phyloP scores from a whole-genome alignment of 805 yeast species.

The Diddensiella transvaalensis region DNA sequence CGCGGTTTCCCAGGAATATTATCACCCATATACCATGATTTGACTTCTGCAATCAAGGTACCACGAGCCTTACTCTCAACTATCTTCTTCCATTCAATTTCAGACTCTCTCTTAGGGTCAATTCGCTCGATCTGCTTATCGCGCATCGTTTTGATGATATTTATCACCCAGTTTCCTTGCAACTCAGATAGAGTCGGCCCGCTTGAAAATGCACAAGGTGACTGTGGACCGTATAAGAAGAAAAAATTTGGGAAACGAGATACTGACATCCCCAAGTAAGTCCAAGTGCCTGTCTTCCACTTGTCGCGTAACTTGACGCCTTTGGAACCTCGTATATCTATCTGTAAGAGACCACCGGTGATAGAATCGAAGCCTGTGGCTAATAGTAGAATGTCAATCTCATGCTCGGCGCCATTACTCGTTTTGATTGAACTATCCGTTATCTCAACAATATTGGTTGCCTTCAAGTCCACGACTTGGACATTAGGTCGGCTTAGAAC shows the following conservation, averaged over 20 bases:
- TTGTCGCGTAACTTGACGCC: constrained; percentile 18
- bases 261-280: constrained; percentile 29
- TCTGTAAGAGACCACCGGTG: constrained; percentile 4
- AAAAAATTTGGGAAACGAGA: constrained; percentile 33
- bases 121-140: constrained; percentile 15
- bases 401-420: background rate
- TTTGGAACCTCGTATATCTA: constrained; percentile 2
- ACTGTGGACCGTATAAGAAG: constrained; percentile 34
- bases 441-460: constrained; percentile 21
- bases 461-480: constrained; percentile 26
- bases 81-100: constrained; percentile 21
- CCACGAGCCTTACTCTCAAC: constrained; percentile 22
- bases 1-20: constrained; percentile 32
- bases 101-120: constrained; percentile 25
- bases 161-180: constrained; percentile 27
- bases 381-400: background rate
- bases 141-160: constrained; percentile 18
- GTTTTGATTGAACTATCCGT: constrained; percentile 11
- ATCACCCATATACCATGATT: constrained; percentile 34
- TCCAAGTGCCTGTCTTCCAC: constrained; percentile 27
- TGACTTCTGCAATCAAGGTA: constrained; percentile 27
- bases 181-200: constrained; percentile 32
- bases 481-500: constrained; percentile 29
- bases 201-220: constrained; percentile 33
- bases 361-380: constrained; percentile 6